Conservation (phyloP, 2,329 filamentous ascomycete genomes). For the Phaeosphaeria sp. region DNA sequence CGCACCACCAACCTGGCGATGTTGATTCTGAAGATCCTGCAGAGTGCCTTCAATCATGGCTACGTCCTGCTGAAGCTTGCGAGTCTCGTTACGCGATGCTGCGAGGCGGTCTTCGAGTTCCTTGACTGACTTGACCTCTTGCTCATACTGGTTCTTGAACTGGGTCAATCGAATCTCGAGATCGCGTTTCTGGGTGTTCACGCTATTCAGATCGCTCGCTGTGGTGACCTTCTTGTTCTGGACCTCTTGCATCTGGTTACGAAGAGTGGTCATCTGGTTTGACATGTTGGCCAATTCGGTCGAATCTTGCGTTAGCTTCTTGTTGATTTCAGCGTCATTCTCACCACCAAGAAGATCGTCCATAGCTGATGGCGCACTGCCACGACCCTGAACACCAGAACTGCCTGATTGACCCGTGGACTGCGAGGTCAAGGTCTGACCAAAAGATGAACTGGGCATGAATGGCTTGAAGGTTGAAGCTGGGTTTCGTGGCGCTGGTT, state of each 20-base stretch:
- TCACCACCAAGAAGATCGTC: constrained; percentile 88
- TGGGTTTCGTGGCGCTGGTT: constrained; percentile 51
- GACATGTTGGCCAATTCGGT: constrained; percentile 94
- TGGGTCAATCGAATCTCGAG: constrained; percentile 89
- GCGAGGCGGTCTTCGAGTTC: constrained; percentile 83
- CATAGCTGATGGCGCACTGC: constrained; percentile 58
- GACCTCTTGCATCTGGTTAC: constrained; percentile 93
- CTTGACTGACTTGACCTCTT: constrained; percentile 87
- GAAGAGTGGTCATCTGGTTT: constrained; percentile 89
- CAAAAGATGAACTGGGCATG: constrained; percentile 89
- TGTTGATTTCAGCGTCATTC: constrained; percentile 85
- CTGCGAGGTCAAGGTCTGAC: constrained; percentile 78
- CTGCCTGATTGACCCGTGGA: constrained; percentile 69
- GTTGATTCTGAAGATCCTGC: constrained; percentile 82
- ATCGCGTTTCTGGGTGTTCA: constrained; percentile 86
- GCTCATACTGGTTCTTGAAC: constrained; percentile 86
- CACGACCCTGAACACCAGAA: constrained; percentile 51
- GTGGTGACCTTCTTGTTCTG: constrained; percentile 79
- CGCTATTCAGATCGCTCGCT: constrained; percentile 82
- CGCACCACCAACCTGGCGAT: constrained; percentile 74
- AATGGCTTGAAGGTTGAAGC: constrained; percentile 82
- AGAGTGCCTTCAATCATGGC: constrained; percentile 81
- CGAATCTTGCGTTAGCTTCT: constrained; percentile 86
- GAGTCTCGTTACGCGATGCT: constrained; percentile 77
- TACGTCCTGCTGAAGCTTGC: constrained; percentile 83